Conservation (phyloP, 2,329 filamentous ascomycete genomes). For the Epichloe sibirici region DNA sequence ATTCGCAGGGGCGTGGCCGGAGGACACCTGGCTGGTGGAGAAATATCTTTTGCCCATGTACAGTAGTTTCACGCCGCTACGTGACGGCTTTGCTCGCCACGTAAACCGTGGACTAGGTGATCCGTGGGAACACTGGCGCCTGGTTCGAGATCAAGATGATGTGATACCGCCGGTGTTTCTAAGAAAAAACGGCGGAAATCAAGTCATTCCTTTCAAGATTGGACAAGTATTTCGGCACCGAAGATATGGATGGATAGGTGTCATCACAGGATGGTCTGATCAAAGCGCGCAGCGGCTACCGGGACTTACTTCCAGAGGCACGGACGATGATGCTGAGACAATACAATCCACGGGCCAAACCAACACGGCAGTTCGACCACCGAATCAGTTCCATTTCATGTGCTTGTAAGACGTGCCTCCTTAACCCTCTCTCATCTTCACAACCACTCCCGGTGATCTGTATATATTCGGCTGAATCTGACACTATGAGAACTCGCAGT, state of each 20-base stretch:
- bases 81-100: constrained; percentile 16
- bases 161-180: constrained; percentile 24
- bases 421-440: background rate
- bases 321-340: constrained; percentile 15
- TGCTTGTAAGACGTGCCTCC: constrained; percentile 55
- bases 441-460: background rate
- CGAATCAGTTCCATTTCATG: constrained; percentile 54
- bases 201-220: constrained; percentile 42
- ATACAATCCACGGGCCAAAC: constrained; percentile 12
- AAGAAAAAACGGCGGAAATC: constrained; percentile 14
- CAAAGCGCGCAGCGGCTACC: constrained; percentile 21
- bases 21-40: constrained; percentile 61
- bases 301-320: constrained; percentile 14
- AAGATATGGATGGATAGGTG: constrained; percentile 65
- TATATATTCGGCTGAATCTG: background rate
- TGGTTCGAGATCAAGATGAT: constrained; percentile 33
- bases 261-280: constrained; percentile 80
- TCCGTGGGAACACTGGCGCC: constrained; percentile 17
- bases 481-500: constrained; percentile 9
- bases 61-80: constrained; percentile 26
- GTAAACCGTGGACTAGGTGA: constrained; percentile 16
- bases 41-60: constrained; percentile 52
- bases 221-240: constrained; percentile 78
- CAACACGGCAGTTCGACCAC: constrained; percentile 12
- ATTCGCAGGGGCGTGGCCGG: constrained; percentile 29